Conservation (phyloP, 2,329 filamentous ascomycete genomes). For the Elsinoe fawcettii region DNA sequence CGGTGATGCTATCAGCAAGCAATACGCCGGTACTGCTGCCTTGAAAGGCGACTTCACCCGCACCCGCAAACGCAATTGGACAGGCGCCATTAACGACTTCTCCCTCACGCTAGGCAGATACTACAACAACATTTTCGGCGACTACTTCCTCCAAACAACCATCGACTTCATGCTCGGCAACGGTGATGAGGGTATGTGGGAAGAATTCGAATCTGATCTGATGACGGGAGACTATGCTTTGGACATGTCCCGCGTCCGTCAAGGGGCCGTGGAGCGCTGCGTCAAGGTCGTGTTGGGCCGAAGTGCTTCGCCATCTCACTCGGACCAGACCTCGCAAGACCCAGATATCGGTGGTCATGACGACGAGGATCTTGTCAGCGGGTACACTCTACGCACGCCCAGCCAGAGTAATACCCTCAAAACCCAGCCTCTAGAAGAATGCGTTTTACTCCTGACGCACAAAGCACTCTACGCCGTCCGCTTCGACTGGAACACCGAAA, state of each 20-base stretch:
- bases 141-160: constrained; percentile 91
- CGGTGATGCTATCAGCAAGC: constrained; percentile 87
- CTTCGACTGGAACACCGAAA: constrained; percentile 92
- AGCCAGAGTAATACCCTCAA: constrained; percentile 59
- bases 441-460: constrained; percentile 79
- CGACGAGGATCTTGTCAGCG: constrained; percentile 76
- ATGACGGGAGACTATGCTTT: constrained; percentile 88
- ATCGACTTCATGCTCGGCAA: constrained; percentile 93
- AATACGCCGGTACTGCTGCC: constrained; percentile 91
- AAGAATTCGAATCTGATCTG: constrained; percentile 90
- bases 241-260: constrained; percentile 73
- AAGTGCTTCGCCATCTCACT: constrained; percentile 34
- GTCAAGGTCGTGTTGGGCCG: constrained; percentile 68
- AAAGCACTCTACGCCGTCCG: constrained; percentile 78
- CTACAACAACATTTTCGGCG: constrained; percentile 86
- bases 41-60: constrained; percentile 96
- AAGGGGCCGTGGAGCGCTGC: constrained; percentile 83
- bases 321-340: background rate
- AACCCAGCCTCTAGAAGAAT: constrained; percentile 72
- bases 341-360: constrained; percentile 39
- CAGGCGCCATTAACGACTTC: constrained; percentile 84
- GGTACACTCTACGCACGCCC: constrained; percentile 82
- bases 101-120: constrained; percentile 76
- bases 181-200: constrained; percentile 75
- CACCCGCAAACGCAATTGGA: constrained; percentile 81